Evolutionary conservation across 2,329 filamentous ascomycete species (phyloP), one percentile per base, ranked within the genome.

Genomic region (Cercospora sp.): DNA sequence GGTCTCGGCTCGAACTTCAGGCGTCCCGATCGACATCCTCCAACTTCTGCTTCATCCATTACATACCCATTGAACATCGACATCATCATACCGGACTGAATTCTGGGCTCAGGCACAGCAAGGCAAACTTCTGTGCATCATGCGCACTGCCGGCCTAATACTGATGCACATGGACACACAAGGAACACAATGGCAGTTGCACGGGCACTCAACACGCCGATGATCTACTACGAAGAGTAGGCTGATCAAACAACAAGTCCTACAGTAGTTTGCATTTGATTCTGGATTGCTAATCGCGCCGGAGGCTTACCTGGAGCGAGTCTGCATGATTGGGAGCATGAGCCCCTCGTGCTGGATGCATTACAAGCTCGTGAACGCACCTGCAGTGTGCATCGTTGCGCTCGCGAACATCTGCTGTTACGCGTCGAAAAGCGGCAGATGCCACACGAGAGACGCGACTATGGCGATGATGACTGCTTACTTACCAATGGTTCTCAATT

Each of bases 401-500:
- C 23, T 26, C 23, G 28, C 20, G 20, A 53, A 16, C 5, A 8
- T 16, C 10, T 23, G 20, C 23, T 5, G 2, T 16, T 16, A 13
- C 13, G 6, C 20, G 10, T 53, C 48, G 48, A 53, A 26, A 53
- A 7, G 48, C 48, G 48, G 48, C 48, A 53, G 6, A 26, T 53
- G 20, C 48, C 18, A 53, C 48, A 28, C 20, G 6, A 53, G 23
- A 23, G 20, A 53, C 20, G 48, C 48, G 48, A 12, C 20, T 13
- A 28, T 53, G 23, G 20, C 13, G 48, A 28, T 28, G 48, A 28
- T 28, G 48, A 28, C 18, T 16, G 48, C 48, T 2, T 23, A 28
- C 48, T 13, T 9, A 53, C 48, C 48, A 53, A 53, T 60, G 69
- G 12, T 45, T 58, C 48, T 67, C 58, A 66, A 23, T 60, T 13